These are phyloP conservation scores for Amanita jacksonii DNA, from an alignment of 768 basidiomycete genomes.

Conservation along the genomic window DNA sequence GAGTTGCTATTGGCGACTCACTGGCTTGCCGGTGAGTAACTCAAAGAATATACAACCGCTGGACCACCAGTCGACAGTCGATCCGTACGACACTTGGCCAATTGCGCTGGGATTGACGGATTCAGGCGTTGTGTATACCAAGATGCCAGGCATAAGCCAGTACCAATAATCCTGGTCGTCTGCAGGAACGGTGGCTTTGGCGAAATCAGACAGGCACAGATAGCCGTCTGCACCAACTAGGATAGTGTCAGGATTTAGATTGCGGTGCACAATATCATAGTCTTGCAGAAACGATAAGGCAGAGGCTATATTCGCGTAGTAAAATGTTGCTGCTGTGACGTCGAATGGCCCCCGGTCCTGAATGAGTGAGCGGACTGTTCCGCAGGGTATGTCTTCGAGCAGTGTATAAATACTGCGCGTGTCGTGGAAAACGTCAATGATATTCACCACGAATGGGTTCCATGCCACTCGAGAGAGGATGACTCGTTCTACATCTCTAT, in stretches of 20 bases:
- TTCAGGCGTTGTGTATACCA: constrained; percentile 44
- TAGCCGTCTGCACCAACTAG: constrained; percentile 49
- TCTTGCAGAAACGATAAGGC: constrained; percentile 38
- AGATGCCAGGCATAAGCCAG: constrained; percentile 35
- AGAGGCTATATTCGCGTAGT: constrained; percentile 43
- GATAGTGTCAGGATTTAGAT: constrained; percentile 51
- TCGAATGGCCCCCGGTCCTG: constrained; percentile 22
- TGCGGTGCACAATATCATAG: constrained; percentile 39
- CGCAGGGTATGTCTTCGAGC: constrained; percentile 40
- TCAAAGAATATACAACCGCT: constrained; percentile 42
- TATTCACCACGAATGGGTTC: constrained; percentile 43
- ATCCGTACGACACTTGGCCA: constrained; percentile 13
- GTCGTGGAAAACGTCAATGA: constrained; percentile 38
- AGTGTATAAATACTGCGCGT: constrained; percentile 36
- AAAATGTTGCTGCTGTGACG: constrained; percentile 32
- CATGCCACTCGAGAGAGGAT: constrained; percentile 34
- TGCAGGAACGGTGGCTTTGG: constrained; percentile 21
- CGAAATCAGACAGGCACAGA: constrained; percentile 44
- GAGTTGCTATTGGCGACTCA: constrained; percentile 9
- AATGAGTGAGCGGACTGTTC: constrained; percentile 31
- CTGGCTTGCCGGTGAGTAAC: constrained; percentile 33
- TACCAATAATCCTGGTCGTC: constrained; percentile 8
- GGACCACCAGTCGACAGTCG: constrained; percentile 47
- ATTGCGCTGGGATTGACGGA: constrained; percentile 13
- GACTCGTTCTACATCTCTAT: constrained; percentile 32